Evolutionary conservation across 2,329 filamentous ascomycete species (phyloP).

Genomic region (Cladosporium sp.): DNA sequence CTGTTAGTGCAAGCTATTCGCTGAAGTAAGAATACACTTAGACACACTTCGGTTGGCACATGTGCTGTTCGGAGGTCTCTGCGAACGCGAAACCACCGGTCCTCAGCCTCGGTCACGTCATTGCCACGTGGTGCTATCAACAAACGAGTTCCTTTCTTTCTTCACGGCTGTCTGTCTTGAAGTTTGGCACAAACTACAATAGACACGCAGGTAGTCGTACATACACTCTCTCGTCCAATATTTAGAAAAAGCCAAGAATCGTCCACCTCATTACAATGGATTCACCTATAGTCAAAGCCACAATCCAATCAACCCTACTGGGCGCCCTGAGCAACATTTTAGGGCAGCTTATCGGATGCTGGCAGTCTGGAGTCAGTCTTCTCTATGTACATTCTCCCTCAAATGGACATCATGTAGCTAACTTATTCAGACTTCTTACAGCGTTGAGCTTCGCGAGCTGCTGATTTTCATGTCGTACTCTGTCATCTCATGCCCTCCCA

Average conservation of each 20-base stretch:
- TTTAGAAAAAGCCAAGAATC: not conserved
- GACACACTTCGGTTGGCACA: not conserved
- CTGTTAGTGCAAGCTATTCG: not conserved
- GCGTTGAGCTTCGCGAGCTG: slow-evolving; percentile 67
- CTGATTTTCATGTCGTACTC: slow-evolving; percentile 77
- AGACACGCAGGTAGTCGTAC: not conserved
- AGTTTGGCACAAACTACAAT: not conserved
- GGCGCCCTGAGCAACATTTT: slow-evolving; percentile 70
- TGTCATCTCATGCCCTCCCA: slow-evolving; percentile 73
- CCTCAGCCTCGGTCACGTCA: not conserved
- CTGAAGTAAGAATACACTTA: not conserved
- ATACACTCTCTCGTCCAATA: not conserved
- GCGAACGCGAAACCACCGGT: not conserved
- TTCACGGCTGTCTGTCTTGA: not conserved
- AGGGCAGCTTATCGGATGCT: slow-evolving; percentile 69
- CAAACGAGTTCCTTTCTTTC: not conserved
- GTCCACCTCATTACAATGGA: slow-evolving; percentile 39
- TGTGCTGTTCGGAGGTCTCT: not conserved
- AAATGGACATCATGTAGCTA: not conserved
- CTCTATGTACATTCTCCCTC: not conserved
- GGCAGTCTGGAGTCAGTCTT: slow-evolving; percentile 57
- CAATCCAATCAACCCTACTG: slow-evolving; percentile 66
- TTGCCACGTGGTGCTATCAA: not conserved
- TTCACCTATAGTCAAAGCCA: slow-evolving; percentile 61
- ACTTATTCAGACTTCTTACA: slow-evolving; percentile 55